Base-by-base conservation (phyloP, 768 basidiomycete genomes). In the Fibroporia radiculosa region DNA sequence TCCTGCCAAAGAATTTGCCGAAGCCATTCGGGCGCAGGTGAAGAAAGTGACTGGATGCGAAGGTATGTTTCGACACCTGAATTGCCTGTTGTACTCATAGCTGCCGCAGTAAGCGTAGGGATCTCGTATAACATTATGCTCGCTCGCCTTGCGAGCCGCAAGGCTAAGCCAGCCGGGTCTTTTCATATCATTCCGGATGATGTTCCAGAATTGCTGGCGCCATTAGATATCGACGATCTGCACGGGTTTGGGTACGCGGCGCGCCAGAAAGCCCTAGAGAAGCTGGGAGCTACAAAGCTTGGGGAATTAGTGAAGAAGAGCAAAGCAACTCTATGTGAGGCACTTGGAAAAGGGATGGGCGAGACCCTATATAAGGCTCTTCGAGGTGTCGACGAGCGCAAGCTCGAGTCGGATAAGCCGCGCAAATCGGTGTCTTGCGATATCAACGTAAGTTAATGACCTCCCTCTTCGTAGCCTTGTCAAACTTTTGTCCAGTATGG, bases 381-480 rank as follows among this genome's bases (percentile, higher is more conserved):
- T 13, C 72, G 89, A 14, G 96, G 96, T 0, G 69, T 92, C 22
- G 96, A 98, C 54, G 75, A 85, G 26, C 75, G 78, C 43, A 75
- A 75, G 47, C 65, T 98, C 34, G 86, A 91, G 59, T 82, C 80
- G 26, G 84, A 90, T 59, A 90, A 91, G 57, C 78, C 82, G 40
- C 71, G 95, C 54, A 93, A 92, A 62, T 89, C 84, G 5, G 91
- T 99, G 16, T 91, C 87, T 10, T 93, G 89, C 47, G 95, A 97
- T 59, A 87, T 97, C 56, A 99, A 92, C 56, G 93, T 93, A 53
- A 59, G 90, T 73, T 6, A 28, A 16, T 40, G 24, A 19, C 23
- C 14, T n/a, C n/a, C n/a, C 27, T 40, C 14, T 24, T 16, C 8
- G 52, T 32, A 29, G 13, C 12, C 7, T 42, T 11, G 24, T 41